Evolutionary conservation across 2,329 filamentous ascomycete species (phyloP).

Genomic region (Parastagonospora avenae): DNA sequence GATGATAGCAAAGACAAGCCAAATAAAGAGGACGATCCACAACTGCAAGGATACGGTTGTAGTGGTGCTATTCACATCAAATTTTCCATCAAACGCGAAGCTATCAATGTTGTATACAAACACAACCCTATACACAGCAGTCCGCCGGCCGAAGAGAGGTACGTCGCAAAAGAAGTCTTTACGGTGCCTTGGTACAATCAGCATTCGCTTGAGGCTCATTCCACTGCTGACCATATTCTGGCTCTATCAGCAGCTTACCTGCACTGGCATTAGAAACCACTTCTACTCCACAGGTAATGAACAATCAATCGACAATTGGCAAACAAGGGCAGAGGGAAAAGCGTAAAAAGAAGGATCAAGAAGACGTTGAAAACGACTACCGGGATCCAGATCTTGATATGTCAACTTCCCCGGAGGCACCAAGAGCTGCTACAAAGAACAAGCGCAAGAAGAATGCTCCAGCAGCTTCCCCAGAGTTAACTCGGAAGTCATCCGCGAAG

Average conservation of each 20-base stretch:
- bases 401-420: conserved; percentile 26
- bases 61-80: conserved; percentile 42
- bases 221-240: background rate
- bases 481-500: conserved; percentile 13
- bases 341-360: conserved; percentile 21
- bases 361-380: conserved; percentile 14
- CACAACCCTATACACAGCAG: conserved; percentile 43
- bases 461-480: conserved; percentile 6
- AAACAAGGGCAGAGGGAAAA: conserved; percentile 23
- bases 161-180: conserved; percentile 4
- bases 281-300: background rate
- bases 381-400: conserved; percentile 22
- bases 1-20: conserved; percentile 8
- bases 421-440: conserved; percentile 21
- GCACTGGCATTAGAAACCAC: conserved; percentile 5
- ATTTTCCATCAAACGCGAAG: conserved; percentile 42
- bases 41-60: conserved; percentile 37
- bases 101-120: conserved; percentile 44
- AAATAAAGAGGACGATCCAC: conserved; percentile 1
- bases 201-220: background rate
- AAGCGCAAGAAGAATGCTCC: conserved; percentile 24
- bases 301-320: conserved; percentile 3
- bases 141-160: conserved; percentile 20
- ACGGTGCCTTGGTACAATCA: background rate
- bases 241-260: conserved; percentile 7